Percentiles rank a stretch among this genome's conserved stretches.
These are phyloP conservation scores for Chlorencoelia australis DNA, from an alignment of 2,329 filamentous ascomycete species.

Conservation along the genomic window DNA sequence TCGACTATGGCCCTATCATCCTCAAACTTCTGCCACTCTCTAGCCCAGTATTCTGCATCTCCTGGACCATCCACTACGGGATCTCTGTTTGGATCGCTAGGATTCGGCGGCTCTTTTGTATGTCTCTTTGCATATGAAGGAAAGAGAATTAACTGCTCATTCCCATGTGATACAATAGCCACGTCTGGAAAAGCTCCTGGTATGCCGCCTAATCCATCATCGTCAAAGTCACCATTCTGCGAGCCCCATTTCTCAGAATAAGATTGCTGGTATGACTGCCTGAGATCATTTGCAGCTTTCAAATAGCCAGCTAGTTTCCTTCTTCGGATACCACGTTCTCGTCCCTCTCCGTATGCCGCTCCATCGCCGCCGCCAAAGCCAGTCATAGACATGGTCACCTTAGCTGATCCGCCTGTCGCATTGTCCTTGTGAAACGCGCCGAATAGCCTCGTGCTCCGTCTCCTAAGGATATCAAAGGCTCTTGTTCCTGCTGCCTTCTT, in stretches of 20 bases:
- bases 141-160: constrained; percentile 91
- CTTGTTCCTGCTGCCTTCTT: constrained; percentile 29
- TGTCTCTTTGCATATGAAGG: constrained; percentile 72
- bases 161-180: constrained; percentile 66
- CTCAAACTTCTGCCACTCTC: constrained; percentile 70
- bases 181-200: constrained; percentile 77
- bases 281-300: constrained; percentile 60
- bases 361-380: constrained; percentile 21
- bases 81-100: constrained; percentile 29
- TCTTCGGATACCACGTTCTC: constrained; percentile 60
- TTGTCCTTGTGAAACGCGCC: constrained; percentile 26
- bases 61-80: constrained; percentile 34
- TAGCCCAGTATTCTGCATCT: constrained; percentile 65
- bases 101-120: constrained; percentile 22
- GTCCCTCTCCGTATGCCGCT: constrained; percentile 27
- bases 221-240: constrained; percentile 33
- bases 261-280: constrained; percentile 54
- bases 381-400: constrained; percentile 27
- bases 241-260: constrained; percentile 36
- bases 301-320: constrained; percentile 67
- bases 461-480: constrained; percentile 21
- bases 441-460: constrained; percentile 26
- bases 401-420: constrained; percentile 24
- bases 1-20: constrained; percentile 81
- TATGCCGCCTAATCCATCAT: constrained; percentile 39